These are phyloP conservation scores for Draba incana DNA, from an alignment of 345 rosid species.

Conservation along the genomic window DNA sequence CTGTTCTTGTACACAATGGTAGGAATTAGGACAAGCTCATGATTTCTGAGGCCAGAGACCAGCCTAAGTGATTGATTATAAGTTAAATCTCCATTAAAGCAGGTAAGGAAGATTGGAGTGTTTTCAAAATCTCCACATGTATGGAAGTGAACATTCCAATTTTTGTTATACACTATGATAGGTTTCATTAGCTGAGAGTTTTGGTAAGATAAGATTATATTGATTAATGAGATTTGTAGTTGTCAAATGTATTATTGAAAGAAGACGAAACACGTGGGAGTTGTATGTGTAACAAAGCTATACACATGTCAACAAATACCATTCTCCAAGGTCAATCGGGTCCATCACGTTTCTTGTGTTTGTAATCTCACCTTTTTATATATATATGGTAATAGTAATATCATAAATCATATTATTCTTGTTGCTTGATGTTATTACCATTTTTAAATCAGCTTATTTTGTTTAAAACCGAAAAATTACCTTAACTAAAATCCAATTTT, in stretches of 20 bases:
- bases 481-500: not conserved
- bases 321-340: constrained; percentile 32
- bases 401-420: not conserved
- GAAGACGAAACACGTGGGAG: constrained; percentile 30
- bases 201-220: constrained; percentile 1
- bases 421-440: constrained; percentile 2
- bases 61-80: not conserved
- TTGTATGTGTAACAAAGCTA: constrained; percentile 21
- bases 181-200: not conserved
- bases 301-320: constrained; percentile 37
- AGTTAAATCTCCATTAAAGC: not conserved
- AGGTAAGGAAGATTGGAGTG: not conserved
- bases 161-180: not conserved
- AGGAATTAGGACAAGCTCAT: constrained; percentile 1
- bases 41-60: not conserved
- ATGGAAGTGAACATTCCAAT: not conserved
- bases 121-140: not conserved
- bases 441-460: not conserved
- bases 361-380: not conserved
- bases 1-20: not conserved
- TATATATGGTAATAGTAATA: no score
- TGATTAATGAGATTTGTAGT: constrained; percentile 16
- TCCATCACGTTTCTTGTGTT: constrained; percentile 36
- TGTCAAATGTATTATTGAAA: constrained; percentile 28
- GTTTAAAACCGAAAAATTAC: not conserved